A percentile compares a stretch with the other conserved stretches of the same genome.
These are phyloP conservation scores for Fonsecaea pedrosoi DNA, from an alignment of 2,329 filamentous ascomycete genomes.

Conservation along the genomic window DNA sequence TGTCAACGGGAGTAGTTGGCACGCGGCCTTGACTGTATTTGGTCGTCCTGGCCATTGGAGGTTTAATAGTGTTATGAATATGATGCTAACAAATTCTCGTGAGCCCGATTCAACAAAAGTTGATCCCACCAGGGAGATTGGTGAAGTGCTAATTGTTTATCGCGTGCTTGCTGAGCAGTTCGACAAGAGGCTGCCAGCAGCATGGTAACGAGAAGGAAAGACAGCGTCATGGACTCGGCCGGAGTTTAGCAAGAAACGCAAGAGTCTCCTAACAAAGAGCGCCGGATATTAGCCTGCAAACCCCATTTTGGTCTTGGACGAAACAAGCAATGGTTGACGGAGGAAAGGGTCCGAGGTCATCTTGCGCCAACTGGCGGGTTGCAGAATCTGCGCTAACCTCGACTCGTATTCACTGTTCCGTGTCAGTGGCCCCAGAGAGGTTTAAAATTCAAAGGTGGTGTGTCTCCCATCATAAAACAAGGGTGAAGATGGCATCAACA, in stretches of 20 bases:
- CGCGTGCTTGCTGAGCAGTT: background rate
- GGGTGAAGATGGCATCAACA: background rate
- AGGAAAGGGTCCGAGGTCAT: background rate
- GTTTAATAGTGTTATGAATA: background rate
- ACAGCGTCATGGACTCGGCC: constrained; percentile 12
- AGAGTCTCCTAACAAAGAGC: too few species aligned
- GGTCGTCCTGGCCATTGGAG: constrained; percentile 3
- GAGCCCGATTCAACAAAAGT: background rate
- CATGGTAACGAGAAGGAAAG: background rate
- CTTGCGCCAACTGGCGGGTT: background rate
- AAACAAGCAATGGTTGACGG: background rate
- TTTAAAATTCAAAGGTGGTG: background rate
- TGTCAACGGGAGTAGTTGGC: background rate
- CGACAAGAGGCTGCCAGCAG: background rate
- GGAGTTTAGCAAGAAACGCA: constrained; percentile 6
- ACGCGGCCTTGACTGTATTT: background rate
- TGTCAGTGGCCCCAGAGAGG: background rate
- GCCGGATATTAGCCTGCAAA: background rate
- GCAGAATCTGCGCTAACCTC: constrained; percentile 13
- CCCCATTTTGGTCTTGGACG: background rate
- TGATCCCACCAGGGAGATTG: background rate
- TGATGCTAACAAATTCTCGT: background rate
- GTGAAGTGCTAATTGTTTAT: background rate
- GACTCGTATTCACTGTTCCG: constrained; percentile 8
- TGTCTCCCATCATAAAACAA: background rate